Percentiles rank a stretch among this genome's conserved stretches.
These are phyloP conservation scores for Penicillium nordicum DNA, from an alignment of 2,329 filamentous ascomycete genomes.

Conservation along the genomic window DNA sequence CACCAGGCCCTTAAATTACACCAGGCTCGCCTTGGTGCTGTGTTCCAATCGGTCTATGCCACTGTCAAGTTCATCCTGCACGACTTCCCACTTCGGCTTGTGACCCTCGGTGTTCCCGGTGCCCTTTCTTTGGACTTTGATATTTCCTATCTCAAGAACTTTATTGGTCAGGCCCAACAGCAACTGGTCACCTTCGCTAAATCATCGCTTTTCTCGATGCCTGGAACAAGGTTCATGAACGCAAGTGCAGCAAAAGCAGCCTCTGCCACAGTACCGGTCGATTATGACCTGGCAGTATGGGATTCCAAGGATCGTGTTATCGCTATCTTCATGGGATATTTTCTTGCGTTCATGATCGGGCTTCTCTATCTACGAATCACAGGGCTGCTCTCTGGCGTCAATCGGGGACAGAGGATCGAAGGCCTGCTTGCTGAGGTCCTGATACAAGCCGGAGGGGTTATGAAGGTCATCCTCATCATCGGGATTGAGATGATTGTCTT, in stretches of 20 bases:
- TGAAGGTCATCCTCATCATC: slow-evolving; percentile 97
- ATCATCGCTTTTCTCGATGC: slow-evolving; percentile 22
- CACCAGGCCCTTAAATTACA: slow-evolving; percentile 65
- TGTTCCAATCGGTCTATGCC: slow-evolving; percentile 42
- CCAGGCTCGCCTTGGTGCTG: slow-evolving; percentile 51
- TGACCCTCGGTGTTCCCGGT: slow-evolving; percentile 26
- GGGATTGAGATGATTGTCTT: slow-evolving; percentile 99
- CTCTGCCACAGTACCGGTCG: slow-evolving; percentile 35
- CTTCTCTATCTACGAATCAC: slow-evolving; percentile 75
- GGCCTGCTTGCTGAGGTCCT: slow-evolving; percentile 73
- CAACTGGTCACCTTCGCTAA: slow-evolving; percentile 23
- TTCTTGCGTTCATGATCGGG: slow-evolving; percentile 69
- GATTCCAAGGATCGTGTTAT: slow-evolving; percentile 63
- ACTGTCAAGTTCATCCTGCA: slow-evolving; percentile 43
- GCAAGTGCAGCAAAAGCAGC: slow-evolving; percentile 20
- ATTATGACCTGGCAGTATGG: slow-evolving; percentile 66
- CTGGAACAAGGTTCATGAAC: slow-evolving; percentile 29
- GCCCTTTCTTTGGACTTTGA: slow-evolving; percentile 22
- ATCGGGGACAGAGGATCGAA: slow-evolving; percentile 60
- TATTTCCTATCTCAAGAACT: slow-evolving; percentile 14
- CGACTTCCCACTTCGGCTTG: slow-evolving; percentile 36
- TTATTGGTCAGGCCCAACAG: slow-evolving; percentile 17
- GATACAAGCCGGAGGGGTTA: slow-evolving; percentile 89
- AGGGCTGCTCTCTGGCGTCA: slow-evolving; percentile 61
- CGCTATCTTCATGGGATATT: slow-evolving; percentile 78